Base-by-base conservation (phyloP, 108 stramenopile genomes). In the Skeletonema menzelii region DNA sequence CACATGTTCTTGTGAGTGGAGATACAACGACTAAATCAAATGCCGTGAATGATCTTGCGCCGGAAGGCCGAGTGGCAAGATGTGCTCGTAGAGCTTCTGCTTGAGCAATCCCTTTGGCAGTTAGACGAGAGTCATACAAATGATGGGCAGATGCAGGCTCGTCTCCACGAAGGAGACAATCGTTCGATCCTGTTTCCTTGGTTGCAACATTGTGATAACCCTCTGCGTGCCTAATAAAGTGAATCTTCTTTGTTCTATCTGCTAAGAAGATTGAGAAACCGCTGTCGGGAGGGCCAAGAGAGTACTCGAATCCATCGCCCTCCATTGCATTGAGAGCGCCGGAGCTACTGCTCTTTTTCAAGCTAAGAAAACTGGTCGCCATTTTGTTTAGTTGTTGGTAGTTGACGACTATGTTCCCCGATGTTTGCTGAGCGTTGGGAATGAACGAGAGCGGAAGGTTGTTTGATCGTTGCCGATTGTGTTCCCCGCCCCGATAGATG, bases 141-240 rank as follows among this genome's bases (percentile, higher is more conserved):
- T 55, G 46, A 37, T 82, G 56, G 37, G 77, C 62, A 2, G 72
- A 53, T 19, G 84, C 53, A 47, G 59, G 20, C 32, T 74, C 60
- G 60, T 34, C 56, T 56, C 24, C 86, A 77, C 22, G 69, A 24
- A 27, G 57, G 49, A 31, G 86, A 80, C 70, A 90, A 13, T 75
- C 85, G 79, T 55, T 69, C 38, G 44, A 73, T 63, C 14, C 83
- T 27, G 56, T 86, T 77, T 30, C 79, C 62, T 37, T 57, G 27
- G 69, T 85, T 72, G 65, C 76, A 13, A 92, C 88, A 78, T 93
- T 93, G 78, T 93, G 92, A 10, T 78, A 67, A 8, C 92, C 92
- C 70, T 93, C 84, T 32, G 87, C 87, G 63, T 88, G 86, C 17
- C 89, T 76, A 27, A 90, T 68, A 53, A 88, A 66, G 59, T 89